Base-by-base conservation (phyloP, 495 filamentous ascomycete species). In the Neurospora cerealis region DNA sequence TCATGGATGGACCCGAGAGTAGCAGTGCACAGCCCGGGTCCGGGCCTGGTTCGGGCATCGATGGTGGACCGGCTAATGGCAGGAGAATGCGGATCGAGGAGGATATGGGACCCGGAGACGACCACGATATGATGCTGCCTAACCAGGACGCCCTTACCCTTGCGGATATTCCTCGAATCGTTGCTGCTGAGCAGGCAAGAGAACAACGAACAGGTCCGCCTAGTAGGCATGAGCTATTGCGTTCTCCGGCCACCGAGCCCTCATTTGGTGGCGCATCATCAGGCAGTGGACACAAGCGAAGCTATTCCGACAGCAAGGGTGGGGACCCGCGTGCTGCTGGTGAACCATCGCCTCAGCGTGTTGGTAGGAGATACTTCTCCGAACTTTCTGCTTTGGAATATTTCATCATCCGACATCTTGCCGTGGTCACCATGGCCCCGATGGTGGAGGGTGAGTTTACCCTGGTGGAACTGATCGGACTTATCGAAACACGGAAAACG, bases 111-210 rank as follows among this genome's bases (percentile, higher is more conserved):
- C 24, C 54, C 15, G 54, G 54, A 15, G 54, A 28, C 54, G 54
- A 66, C 54, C 54, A 66, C 28, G 91, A 94, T 71, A 85, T 94
- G 74, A 93, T 93, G 69, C 93, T 99, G 75, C 93, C 93, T n/a
- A 89, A 93, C 75, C 92, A 95, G 73, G 94, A 98, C 84, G 93
- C 93, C 17, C 85, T 98, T 41, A 97, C 94, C 6, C 84, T 99
- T 72, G 96, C 98, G 81, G 96, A 99, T 79, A 98, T 99, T 74
- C 95, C 96, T n/a, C 88, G 95, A 74, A 96, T 99, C 75, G 93
- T 98, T 60, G 96, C 96, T 3, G 93, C 95, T 10, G 93, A 98
- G 77, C 96, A 98, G 83, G 95, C 96, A 37, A 91, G 92, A 79
- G 95, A 97, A 79, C 95, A 97, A 79, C 89, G 94, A 71, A 91